Percentiles rank a stretch among this genome's conserved stretches.
phyloP scores from a whole-genome alignment of 495 filamentous ascomycete species.

The Ascodesmis nigricans region DNA sequence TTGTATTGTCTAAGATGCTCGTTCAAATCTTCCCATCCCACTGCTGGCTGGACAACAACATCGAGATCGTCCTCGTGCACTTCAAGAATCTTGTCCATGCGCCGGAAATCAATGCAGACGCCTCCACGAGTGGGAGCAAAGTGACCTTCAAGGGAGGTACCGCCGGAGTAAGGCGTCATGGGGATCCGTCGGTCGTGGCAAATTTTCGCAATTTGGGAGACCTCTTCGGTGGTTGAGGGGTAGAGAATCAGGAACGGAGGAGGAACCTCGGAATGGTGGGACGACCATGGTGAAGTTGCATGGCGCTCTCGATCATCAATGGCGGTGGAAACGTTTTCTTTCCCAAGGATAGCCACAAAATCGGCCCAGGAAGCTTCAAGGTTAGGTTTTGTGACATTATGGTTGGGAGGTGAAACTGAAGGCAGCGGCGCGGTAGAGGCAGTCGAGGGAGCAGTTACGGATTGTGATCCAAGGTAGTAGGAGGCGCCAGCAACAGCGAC shows the following conservation, averaged over 20 bases:
- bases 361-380: conserved; percentile 89
- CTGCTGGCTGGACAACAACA: conserved; percentile 58
- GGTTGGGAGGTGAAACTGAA: conserved; percentile 35
- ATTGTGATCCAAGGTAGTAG: conserved; percentile 50
- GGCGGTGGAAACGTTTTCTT: conserved; percentile 62
- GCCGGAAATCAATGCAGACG: conserved; percentile 52
- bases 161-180: conserved; percentile 44
- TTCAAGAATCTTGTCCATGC: conserved; percentile 50
- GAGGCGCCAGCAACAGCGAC: conserved; percentile 29
- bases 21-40: conserved; percentile 62
- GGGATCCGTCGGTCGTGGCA: conserved; percentile 50
- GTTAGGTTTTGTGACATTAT: conserved; percentile 50
- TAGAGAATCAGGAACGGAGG: conserved; percentile 42
- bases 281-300: conserved; percentile 73
- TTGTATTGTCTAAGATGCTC: conserved; percentile 43
- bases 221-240: conserved; percentile 43
- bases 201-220: conserved; percentile 49
- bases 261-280: conserved; percentile 30
- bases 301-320: conserved; percentile 45
- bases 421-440: conserved; percentile 53
- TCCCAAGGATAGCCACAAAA: conserved; percentile 62
- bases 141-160: conserved; percentile 63
- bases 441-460: conserved; percentile 34
- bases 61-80: conserved; percentile 58
- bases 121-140: conserved; percentile 52